Evolutionary conservation across 306 rosid genomes (phyloP).

Genomic region (Medicago lupulina): DNA sequence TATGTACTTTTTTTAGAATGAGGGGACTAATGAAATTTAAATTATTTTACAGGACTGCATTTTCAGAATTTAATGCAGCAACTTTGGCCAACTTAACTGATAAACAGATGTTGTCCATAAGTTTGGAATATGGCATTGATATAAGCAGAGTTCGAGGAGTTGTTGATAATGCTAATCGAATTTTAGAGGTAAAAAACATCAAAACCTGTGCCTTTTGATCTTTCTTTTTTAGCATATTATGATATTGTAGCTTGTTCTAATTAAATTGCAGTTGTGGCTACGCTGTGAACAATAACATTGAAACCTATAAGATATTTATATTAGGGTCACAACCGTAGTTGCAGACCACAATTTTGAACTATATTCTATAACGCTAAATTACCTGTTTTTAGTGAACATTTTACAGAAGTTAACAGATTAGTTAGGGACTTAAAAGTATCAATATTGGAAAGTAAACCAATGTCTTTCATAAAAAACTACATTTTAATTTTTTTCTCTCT

Average conservation of each 20-base stretch:
- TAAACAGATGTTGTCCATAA: constrained; percentile 77
- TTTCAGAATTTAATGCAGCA: constrained; percentile 82
- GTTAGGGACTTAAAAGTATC: not conserved
- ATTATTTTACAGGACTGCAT: constrained; percentile 66
- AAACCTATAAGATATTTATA: too few species aligned
- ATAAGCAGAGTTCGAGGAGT: constrained; percentile 92
- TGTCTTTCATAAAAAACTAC: not conserved
- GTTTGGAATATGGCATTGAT: constrained; percentile 74
- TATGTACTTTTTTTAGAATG: not conserved
- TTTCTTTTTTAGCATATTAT: too few species aligned
- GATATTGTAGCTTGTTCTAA: too few species aligned
- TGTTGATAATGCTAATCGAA: constrained; percentile 87
- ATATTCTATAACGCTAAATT: constrained; percentile 32
- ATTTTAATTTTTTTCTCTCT: constrained; percentile 13
- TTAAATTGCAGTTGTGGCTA: too few species aligned
- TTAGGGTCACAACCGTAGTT: not conserved
- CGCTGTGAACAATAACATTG: not conserved
- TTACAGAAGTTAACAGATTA: too few species aligned
- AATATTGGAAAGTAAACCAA: constrained; percentile 40
- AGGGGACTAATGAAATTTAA: constrained; percentile 32
- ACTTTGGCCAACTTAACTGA: constrained; percentile 72
- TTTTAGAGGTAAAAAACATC: constrained; percentile 67
- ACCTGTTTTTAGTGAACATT: constrained; percentile 37
- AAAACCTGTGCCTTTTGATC: constrained; percentile 1
- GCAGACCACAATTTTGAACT: not conserved